A percentile compares a stretch with the other conserved stretches of the same genome.
phyloP scores from a whole-genome alignment of 305 asterid genomes.

The Rubia tinctorum region DNA sequence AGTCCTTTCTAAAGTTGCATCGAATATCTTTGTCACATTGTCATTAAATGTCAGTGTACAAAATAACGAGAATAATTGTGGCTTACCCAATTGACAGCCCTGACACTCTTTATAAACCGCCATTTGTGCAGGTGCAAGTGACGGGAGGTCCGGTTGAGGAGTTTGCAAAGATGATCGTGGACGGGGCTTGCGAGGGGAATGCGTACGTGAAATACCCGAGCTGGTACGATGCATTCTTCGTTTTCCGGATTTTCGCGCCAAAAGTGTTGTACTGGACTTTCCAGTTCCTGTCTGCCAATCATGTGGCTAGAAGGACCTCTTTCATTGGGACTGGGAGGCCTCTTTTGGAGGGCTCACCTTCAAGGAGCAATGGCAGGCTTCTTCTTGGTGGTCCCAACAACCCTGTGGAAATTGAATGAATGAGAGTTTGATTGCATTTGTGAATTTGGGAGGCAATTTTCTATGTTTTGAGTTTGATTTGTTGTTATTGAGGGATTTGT shows the following conservation, averaged over 20 bases:
- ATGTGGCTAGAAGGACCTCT: constrained; percentile 53
- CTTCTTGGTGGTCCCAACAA: constrained; percentile 26
- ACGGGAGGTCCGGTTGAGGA: constrained; percentile 76
- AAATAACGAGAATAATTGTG: too few species aligned
- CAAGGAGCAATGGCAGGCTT: constrained; percentile 19
- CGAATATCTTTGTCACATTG: too few species aligned
- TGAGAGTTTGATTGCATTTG: not conserved
- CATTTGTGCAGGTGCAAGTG: constrained; percentile 47
- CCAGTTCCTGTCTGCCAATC: constrained; percentile 48
- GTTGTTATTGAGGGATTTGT: not conserved
- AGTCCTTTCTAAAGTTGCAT: not conserved
- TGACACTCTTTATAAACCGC: not conserved
- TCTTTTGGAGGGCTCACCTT: constrained; percentile 33
- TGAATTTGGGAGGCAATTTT: not conserved
- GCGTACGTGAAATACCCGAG: constrained; percentile 83
- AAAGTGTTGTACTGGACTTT: constrained; percentile 76
- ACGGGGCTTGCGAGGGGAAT: constrained; percentile 79
- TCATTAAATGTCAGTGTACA: too few species aligned
- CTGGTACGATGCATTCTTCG: constrained; percentile 81
- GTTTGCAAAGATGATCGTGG: constrained; percentile 71
- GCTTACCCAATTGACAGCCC: too few species aligned
- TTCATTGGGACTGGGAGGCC: constrained; percentile 83
- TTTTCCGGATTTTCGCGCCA: constrained; percentile 77
- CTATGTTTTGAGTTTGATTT: not conserved
- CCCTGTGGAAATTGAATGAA: constrained; percentile 26